Base-by-base conservation (phyloP, 345 rosid genomes). In the Carallia brachiata region DNA sequence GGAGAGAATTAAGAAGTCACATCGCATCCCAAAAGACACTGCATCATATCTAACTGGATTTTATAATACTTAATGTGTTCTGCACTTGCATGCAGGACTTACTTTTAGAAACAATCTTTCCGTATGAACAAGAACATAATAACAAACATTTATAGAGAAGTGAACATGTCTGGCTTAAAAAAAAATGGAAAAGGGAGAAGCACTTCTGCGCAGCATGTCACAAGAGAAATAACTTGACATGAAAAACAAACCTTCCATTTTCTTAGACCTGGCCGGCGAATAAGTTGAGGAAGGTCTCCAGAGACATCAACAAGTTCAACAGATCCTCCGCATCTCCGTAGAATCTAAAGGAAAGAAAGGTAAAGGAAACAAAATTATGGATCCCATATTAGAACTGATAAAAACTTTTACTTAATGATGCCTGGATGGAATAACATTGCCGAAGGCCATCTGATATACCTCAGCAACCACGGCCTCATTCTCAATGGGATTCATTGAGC, bases 401-500 rank as follows among this genome's bases (percentile, higher is more conserved):
- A 68, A 55, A 64, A 58, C 9, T 2, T 32, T 52, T 59, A 23
- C 61, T 6, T 16, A 34, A 6, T 52, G 23, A 44, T 6, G 15
- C 31, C 7, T 10, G 23, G 23, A 15, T 40, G 19, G 17, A 13
- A 62, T 27, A 36, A 6, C 18, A 63, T 18, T 55, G 47, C 28
- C 2, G 23, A 36, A 36, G n/a, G 56, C 63, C 30, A 12, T 52
- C 60, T 69, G 47, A 18, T 67, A 75, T 85, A 92, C 99, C 88
- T 90, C 96, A 72, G 97, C 90, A 80, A 95, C 96, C 78, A 95
- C 99, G 53, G 98, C 99, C 82, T 95, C 99, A 78, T 95, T 73
- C 84, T 95, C 97, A 61, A 95, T 87, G 71, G 97, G 97, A 82
- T 95, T 92, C 97, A 92, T 89, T n/a, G 97, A 90, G 77, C 97